Conservation (phyloP, 371 early-diverging fungal species). For the Lichtheimia corymbifera region DNA sequence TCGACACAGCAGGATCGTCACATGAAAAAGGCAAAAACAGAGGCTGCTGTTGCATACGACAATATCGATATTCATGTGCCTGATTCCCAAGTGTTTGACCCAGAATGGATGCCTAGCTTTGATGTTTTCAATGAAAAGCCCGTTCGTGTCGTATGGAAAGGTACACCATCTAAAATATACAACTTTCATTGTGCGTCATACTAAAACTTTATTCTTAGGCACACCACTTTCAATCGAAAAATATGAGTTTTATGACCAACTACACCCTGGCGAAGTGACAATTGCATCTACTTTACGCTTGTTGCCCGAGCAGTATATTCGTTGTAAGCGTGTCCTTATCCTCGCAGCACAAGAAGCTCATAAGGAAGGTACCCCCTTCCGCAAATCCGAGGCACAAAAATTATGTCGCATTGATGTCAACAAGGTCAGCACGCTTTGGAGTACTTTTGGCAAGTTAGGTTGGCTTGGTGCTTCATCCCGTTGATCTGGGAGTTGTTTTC, state of each 20-base stretch:
- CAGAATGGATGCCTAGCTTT: slow-evolving; percentile 24
- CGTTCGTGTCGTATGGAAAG: slow-evolving; percentile 14
- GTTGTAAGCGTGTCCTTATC: slow-evolving; percentile 45
- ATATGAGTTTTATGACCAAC: slow-evolving; percentile 49
- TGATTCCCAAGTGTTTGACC: slow-evolving; percentile 24
- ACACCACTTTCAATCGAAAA: slow-evolving; percentile 36
- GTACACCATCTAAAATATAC: not conserved
- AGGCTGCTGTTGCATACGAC: slow-evolving; percentile 25
- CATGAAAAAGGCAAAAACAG: slow-evolving; percentile 19
- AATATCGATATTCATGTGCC: slow-evolving; percentile 15
- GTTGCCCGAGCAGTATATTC: slow-evolving; percentile 69
- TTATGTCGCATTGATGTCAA: slow-evolving; percentile 52
- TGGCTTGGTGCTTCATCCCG: slow-evolving; percentile 30
- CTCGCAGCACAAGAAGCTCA: slow-evolving; percentile 35
- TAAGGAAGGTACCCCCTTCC: slow-evolving; percentile 27
- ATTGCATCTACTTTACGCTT: slow-evolving; percentile 72
- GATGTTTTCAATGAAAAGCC: slow-evolving; percentile 45
- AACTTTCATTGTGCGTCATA: not conserved
- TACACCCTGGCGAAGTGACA: slow-evolving; percentile 61
- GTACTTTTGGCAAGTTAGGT: slow-evolving; percentile 38
- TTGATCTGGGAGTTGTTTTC: not conserved
- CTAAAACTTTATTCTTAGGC: not conserved
- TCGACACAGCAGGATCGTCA: slow-evolving; percentile 5
- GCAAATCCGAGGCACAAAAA: slow-evolving; percentile 53
- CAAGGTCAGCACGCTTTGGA: slow-evolving; percentile 45